These are phyloP conservation scores for Nevesoporus exiguus DNA, from an alignment of 768 basidiomycete genomes.

Conservation along the genomic window DNA sequence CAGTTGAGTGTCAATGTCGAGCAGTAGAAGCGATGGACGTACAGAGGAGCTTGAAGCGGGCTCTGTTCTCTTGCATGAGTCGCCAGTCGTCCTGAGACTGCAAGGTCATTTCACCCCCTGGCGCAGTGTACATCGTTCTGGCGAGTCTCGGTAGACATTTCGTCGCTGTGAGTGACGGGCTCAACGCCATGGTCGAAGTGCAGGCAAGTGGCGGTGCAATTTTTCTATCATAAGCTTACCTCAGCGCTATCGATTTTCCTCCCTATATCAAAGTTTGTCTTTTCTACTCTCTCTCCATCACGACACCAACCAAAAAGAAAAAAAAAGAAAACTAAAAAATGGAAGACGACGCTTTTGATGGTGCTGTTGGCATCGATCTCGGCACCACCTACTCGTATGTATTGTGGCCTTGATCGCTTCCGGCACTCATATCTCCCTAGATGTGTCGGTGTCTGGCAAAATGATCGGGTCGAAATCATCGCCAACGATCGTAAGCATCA, in stretches of 20 bases:
- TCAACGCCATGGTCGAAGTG: slow-evolving; percentile 26
- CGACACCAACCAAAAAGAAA: slow-evolving; percentile 32
- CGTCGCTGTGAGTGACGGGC: slow-evolving; percentile 19
- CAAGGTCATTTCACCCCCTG: slow-evolving; percentile 32
- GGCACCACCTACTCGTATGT: slow-evolving; percentile 96
- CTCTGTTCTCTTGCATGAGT: slow-evolving; percentile 56
- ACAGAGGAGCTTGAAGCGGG: slow-evolving; percentile 57
- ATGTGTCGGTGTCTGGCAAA: slow-evolving; percentile 99
- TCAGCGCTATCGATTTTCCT: slow-evolving; percentile 48
- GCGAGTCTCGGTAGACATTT: slow-evolving; percentile 22
- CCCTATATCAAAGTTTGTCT: slow-evolving; percentile 6
- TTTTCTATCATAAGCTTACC: slow-evolving; percentile 44
- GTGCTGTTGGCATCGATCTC: slow-evolving; percentile 95
- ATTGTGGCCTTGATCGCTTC: slow-evolving; percentile 15
- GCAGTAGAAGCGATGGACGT: slow-evolving; percentile 23
- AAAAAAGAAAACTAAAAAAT: slow-evolving; percentile 50
- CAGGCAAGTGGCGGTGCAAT: slow-evolving; percentile 31
- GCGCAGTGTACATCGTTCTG: slow-evolving; percentile 31
- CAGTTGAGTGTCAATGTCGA: slow-evolving; percentile 9
- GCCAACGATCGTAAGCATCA: slow-evolving; percentile 82
- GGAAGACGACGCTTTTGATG: slow-evolving; percentile 87
- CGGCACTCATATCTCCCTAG: slow-evolving; percentile 40
- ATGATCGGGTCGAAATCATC: slow-evolving; percentile 99
- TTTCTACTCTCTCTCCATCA: slow-evolving; percentile 31
- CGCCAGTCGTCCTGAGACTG: slow-evolving; percentile 62